Percentiles rank a stretch among this genome's conserved stretches.
phyloP scores from a whole-genome alignment of 1,139 yeast genomes.

The Suhomyces taliae region DNA sequence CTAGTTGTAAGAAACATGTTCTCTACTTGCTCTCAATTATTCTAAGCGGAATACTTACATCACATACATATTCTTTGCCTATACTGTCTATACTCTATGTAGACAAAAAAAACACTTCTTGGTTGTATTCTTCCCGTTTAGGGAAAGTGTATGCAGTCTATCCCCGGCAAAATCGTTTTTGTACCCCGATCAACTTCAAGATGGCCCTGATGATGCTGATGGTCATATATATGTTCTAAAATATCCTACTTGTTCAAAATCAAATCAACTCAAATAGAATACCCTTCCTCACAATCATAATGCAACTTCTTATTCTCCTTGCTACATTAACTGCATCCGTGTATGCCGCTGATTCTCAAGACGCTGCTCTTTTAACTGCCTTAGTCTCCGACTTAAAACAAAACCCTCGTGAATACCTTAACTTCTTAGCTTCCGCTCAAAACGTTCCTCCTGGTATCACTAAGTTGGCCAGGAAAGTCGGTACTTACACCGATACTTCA shows the following conservation, averaged over 20 bases:
- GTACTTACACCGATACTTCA: conserved; percentile 39
- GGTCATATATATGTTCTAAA: not conserved
- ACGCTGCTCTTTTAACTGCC: conserved; percentile 40
- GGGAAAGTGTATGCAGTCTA: not conserved
- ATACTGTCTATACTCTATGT: no score
- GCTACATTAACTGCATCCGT: conserved; percentile 15
- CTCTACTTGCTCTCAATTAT: no score
- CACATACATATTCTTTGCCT: no score
- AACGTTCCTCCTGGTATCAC: conserved; percentile 36
- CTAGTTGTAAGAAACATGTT: no score
- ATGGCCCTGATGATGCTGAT: not conserved
- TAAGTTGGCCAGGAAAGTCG: conserved; percentile 36
- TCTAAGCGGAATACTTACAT: no score
- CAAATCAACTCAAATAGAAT: no score
- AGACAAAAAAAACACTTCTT: no score
- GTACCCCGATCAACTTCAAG: no score
- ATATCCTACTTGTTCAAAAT: no score
- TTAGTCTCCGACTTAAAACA: conserved; percentile 38
- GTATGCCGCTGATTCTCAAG: conserved; percentile 28
- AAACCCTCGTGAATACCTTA: conserved; percentile 25
- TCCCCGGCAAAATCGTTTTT: not conserved
- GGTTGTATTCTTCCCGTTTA: not conserved
- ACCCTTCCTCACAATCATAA: not conserved
- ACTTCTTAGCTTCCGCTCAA: conserved; percentile 35
- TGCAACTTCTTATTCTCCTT: not conserved